Conservation (phyloP, 371 early-diverging fungal species). For the Syncephalastrum sp. region DNA sequence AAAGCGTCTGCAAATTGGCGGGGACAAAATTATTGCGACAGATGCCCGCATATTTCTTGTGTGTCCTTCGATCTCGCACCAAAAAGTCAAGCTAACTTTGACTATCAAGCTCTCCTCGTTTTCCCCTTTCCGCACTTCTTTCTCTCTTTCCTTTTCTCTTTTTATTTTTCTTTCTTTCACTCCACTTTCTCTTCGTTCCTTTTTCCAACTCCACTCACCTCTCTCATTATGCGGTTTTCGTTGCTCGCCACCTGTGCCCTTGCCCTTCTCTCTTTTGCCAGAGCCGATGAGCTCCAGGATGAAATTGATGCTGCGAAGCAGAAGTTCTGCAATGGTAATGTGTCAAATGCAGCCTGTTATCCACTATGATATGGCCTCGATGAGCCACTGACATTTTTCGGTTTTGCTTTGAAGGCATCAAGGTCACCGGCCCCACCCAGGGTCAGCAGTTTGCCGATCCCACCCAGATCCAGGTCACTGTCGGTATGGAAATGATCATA, state of each 20-base stretch:
- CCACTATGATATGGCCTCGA: background rate
- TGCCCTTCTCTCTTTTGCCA: slow-evolving; percentile 31
- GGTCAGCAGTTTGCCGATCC: slow-evolving; percentile 37
- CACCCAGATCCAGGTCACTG: slow-evolving; percentile 40
- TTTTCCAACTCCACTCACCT: slow-evolving; percentile 4
- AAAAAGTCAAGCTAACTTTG: too few species aligned
- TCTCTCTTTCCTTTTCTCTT: slow-evolving; percentile 7
- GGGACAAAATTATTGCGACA: too few species aligned
- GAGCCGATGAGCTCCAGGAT: slow-evolving; percentile 39
- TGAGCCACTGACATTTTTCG: background rate
- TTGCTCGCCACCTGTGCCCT: slow-evolving; percentile 22
- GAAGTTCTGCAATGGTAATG: slow-evolving; percentile 48
- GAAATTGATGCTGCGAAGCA: slow-evolving; percentile 41
- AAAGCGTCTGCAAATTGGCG: too few species aligned
- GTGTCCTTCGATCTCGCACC: too few species aligned
- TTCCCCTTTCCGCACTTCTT: slow-evolving; percentile 5
- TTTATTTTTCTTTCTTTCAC: slow-evolving; percentile 2
- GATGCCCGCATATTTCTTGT: too few species aligned
- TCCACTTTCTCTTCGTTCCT: slow-evolving; percentile 8
- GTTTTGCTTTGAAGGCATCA: slow-evolving; percentile 17
- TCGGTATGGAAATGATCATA: slow-evolving; percentile 32
- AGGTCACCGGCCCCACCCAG: slow-evolving; percentile 33
- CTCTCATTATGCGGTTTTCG: slow-evolving; percentile 31
- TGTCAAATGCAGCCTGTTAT: background rate
- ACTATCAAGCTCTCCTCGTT: slow-evolving; percentile 7